These are phyloP conservation scores for Striga hermonthica DNA, from an alignment of 305 asterid genomes.

Conservation along the genomic window DNA sequence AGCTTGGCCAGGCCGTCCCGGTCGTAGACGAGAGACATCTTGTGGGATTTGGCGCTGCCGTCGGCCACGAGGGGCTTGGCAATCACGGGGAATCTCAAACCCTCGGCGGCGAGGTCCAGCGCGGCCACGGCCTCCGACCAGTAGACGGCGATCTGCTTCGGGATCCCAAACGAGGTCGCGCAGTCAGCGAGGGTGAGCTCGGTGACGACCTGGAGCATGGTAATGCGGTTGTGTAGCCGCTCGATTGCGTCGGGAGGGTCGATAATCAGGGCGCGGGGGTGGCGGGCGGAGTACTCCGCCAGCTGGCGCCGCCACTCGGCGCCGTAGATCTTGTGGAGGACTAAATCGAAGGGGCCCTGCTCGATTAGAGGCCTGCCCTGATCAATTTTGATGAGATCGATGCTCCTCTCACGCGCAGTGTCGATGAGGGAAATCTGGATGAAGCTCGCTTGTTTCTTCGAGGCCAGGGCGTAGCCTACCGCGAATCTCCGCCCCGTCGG, in stretches of 20 bases:
- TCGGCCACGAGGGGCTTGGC: slow-evolving; percentile 77
- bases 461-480: slow-evolving; percentile 74
- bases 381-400: slow-evolving; percentile 71
- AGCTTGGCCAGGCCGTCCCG: slow-evolving; percentile 57
- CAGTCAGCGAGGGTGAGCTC: slow-evolving; percentile 37
- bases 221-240: slow-evolving; percentile 63
- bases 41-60: slow-evolving; percentile 74
- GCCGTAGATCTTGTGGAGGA: slow-evolving; percentile 64
- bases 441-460: slow-evolving; percentile 72
- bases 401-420: slow-evolving; percentile 47
- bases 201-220: slow-evolving; percentile 64
- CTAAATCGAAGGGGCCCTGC: slow-evolving; percentile 70
- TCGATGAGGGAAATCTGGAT: slow-evolving; percentile 55
- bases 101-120: slow-evolving; percentile 38
- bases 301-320: slow-evolving; percentile 59
- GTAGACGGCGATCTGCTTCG: slow-evolving; percentile 49
- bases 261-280: slow-evolving; percentile 50
- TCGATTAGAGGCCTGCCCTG: slow-evolving; percentile 48
- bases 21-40: slow-evolving; percentile 59
- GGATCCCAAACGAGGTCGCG: slow-evolving; percentile 61
- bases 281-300: slow-evolving; percentile 39
- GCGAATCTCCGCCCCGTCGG: slow-evolving; percentile 46
- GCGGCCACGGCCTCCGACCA: slow-evolving; percentile 49
- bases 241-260: slow-evolving; percentile 66
- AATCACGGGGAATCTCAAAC: slow-evolving; percentile 66